phyloP scores from a whole-genome alignment of 805 yeast genomes.

The Pichia membranifaciens region DNA sequence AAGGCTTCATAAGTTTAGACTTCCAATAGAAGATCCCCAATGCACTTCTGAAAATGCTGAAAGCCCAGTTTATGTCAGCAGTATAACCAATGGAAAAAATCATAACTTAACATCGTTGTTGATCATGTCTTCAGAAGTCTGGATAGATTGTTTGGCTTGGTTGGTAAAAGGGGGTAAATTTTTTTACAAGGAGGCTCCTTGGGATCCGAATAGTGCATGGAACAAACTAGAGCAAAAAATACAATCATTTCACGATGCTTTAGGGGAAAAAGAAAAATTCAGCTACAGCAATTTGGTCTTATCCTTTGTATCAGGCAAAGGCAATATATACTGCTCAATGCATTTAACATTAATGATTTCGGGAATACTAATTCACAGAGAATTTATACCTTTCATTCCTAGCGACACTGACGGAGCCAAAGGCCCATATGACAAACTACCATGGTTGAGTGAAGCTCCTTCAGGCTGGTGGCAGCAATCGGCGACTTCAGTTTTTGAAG shows the following conservation, averaged over 20 bases:
- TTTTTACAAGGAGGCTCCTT: conserved; percentile 1
- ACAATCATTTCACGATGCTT: neutral
- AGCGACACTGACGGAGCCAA: conserved; percentile 1
- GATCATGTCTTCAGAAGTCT: neutral
- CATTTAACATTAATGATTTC: conserved; percentile 3
- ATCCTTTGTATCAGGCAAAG: neutral
- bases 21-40: neutral
- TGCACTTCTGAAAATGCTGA: neutral
- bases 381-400: conserved; percentile 5
- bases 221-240: conserved; percentile 1
- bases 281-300: neutral
- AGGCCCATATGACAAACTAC: conserved; percentile 4
- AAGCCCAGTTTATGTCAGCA: neutral
- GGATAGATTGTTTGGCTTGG: conserved; percentile 6
- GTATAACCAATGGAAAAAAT: neutral
- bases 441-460: neutral
- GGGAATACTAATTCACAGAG: neutral
- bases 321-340: conserved; percentile 1
- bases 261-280: neutral
- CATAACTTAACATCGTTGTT: neutral
- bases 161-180: conserved; percentile 3
- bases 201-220: conserved; percentile 2
- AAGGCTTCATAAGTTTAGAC: conserved; percentile 3
- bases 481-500: neutral
- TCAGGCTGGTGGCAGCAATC: neutral